These are phyloP conservation scores for Exophiala spinifera DNA, from an alignment of 2,329 filamentous ascomycete species.

Conservation along the genomic window DNA sequence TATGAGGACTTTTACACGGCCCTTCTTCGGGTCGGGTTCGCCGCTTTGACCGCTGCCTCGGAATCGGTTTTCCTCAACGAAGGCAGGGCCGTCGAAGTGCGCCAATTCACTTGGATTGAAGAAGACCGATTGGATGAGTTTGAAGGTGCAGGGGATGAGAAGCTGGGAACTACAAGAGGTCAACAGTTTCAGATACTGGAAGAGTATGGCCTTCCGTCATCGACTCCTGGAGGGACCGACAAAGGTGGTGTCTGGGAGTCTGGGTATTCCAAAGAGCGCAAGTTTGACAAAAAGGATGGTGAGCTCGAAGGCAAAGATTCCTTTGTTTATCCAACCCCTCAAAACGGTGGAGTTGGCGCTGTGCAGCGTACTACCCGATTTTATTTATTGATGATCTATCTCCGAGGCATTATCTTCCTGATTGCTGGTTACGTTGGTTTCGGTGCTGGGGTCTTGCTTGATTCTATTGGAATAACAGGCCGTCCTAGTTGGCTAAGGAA, in stretches of 20 bases:
- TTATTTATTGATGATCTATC: slow-evolving; percentile 69
- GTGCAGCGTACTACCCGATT: slow-evolving; percentile 75
- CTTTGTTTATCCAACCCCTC: slow-evolving; percentile 37
- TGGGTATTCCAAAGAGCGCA: slow-evolving; percentile 47
- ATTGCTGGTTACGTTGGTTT: slow-evolving; percentile 58
- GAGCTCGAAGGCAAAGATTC: slow-evolving; percentile 26
- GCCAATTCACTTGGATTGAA: slow-evolving; percentile 84
- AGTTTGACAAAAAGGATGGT: slow-evolving; percentile 39
- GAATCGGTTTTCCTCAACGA: slow-evolving; percentile 96
- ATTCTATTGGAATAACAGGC: slow-evolving; percentile 57
- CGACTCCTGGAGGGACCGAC: slow-evolving; percentile 35
- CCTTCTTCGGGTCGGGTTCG: slow-evolving; percentile 80
- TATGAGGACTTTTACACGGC: slow-evolving; percentile 96
- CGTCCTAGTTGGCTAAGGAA: slow-evolving; percentile 62
- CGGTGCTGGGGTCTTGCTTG: slow-evolving; percentile 53
- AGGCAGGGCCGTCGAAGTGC: slow-evolving; percentile 70
- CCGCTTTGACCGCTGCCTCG: slow-evolving; percentile 84
- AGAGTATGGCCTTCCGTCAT: slow-evolving; percentile 31
- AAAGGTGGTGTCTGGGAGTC: slow-evolving; percentile 40
- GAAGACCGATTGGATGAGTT: slow-evolving; percentile 78
- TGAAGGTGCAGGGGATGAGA: slow-evolving; percentile 47
- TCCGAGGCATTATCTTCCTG: slow-evolving; percentile 69
- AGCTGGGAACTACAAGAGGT: slow-evolving; percentile 14
- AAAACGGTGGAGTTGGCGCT: slow-evolving; percentile 68
- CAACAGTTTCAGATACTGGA: slow-evolving; percentile 31